A percentile compares a stretch with the other conserved stretches of the same genome.
phyloP scores from a whole-genome alignment of 331 rosid genomes.

The Acacia concinna region DNA sequence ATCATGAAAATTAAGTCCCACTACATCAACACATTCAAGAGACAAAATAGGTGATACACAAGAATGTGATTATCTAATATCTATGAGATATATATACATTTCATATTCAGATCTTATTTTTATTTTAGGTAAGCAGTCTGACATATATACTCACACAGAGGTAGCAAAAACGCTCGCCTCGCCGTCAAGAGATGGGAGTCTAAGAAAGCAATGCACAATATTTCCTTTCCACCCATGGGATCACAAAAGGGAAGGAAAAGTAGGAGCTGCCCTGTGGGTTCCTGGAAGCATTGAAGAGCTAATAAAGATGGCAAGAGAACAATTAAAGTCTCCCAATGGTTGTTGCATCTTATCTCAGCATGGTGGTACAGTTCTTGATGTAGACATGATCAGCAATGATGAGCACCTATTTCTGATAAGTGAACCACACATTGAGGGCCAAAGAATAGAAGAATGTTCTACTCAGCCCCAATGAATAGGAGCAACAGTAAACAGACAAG shows the following conservation, averaged over 20 bases:
- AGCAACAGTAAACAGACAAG: neutral
- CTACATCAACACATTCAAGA: neutral
- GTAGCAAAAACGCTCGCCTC: slow-evolving; percentile 12
- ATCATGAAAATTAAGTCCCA: neutral
- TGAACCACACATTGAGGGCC: slow-evolving; percentile 10
- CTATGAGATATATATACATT: neutral
- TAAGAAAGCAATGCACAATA: slow-evolving; percentile 36
- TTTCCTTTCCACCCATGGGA: slow-evolving; percentile 51
- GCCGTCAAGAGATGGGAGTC: slow-evolving; percentile 19
- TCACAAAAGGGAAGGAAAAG: slow-evolving; percentile 23
- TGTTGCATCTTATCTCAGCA: slow-evolving; percentile 36
- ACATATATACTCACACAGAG: neutral
- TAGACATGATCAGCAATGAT: slow-evolving; percentile 33
- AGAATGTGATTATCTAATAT: neutral
- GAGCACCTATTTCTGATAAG: slow-evolving; percentile 39
- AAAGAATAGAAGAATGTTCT: neutral
- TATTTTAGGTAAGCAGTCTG: neutral
- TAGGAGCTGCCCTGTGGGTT: slow-evolving; percentile 39
- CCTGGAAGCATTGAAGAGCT: slow-evolving; percentile 43
- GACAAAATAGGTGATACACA: neutral
- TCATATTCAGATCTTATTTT: neutral
- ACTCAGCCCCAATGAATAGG: neutral
- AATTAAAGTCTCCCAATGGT: slow-evolving; percentile 16
- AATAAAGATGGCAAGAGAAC: slow-evolving; percentile 27
- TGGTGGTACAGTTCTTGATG: slow-evolving; percentile 38